A percentile compares a stretch with the other conserved stretches of the same genome.
Conservation (phyloP, 2,329 filamentous ascomycete species). For the Dryadomyces quercus-mongolicae region DNA sequence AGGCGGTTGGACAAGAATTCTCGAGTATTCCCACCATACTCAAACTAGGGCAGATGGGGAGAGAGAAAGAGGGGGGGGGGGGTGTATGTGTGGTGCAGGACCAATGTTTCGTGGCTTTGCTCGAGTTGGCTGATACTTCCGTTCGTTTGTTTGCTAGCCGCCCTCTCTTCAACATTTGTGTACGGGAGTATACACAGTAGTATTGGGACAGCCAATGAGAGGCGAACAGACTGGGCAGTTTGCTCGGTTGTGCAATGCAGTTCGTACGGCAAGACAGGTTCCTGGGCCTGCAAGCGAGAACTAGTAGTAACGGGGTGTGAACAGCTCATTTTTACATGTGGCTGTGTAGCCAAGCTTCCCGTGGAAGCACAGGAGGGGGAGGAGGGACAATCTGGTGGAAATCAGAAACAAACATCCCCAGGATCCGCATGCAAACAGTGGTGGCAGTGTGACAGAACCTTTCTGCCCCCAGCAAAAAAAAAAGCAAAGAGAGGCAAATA, state of each 20-base stretch:
- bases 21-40: neutral
- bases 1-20: neutral
- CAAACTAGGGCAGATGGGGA: neutral
- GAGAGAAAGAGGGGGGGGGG: no score
- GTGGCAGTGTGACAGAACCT: no score
- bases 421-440: no score
- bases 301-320: neutral
- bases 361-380: no score
- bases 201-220: neutral
- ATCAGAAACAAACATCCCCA: no score
- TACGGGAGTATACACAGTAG: no score
- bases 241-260: neutral
- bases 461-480: no score
- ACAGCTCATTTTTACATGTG: neutral
- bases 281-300: neutral
- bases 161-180: neutral
- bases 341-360: neutral
- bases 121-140: neutral
- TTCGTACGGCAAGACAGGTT: neutral
- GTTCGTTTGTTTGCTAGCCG: neutral
- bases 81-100: neutral
- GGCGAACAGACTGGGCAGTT: neutral
- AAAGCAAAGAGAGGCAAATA: no score
- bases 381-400: no score
- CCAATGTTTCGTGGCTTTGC: neutral